These are phyloP conservation scores for Solanum gandarillasii DNA, from an alignment of 257 asterid species.

Conservation along the genomic window DNA sequence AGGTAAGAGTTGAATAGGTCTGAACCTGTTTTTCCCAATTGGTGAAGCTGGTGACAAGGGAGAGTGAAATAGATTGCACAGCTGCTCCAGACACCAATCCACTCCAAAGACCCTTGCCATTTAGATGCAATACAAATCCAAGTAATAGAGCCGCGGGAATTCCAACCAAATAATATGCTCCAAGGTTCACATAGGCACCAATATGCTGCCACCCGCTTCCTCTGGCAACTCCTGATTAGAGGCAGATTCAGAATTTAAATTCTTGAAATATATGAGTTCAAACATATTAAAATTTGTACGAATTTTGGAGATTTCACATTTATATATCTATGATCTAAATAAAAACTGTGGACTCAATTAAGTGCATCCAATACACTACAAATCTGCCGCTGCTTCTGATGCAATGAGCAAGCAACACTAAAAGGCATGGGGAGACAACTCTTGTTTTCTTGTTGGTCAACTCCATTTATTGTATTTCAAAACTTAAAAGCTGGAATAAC, in stretches of 20 bases:
- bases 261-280: neutral
- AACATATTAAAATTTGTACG: neutral
- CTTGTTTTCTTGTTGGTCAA: neutral
- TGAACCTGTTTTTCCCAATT: constrained; percentile 70
- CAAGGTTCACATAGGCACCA: constrained; percentile 65
- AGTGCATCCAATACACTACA: neutral
- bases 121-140: constrained; percentile 46
- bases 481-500: neutral
- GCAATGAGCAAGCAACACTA: neutral
- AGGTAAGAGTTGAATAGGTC: neutral
- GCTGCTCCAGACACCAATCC: constrained; percentile 62
- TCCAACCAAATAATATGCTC: constrained; percentile 53
- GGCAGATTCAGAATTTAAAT: neutral
- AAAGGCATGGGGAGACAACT: neutral
- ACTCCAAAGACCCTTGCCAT: constrained; percentile 63
- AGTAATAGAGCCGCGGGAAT: constrained; percentile 55
- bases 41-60: constrained; percentile 41
- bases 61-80: constrained; percentile 38
- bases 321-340: neutral
- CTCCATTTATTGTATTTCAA: neutral
- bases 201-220: constrained; percentile 87
- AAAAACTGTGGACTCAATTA: neutral
- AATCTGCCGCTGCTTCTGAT: constrained; percentile 17
- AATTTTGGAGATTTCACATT: neutral
- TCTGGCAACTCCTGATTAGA: constrained; percentile 48